Base-by-base conservation (phyloP, 1,284 basidiomycete genomes). In the Pseudozyma hubeiensis region DNA sequence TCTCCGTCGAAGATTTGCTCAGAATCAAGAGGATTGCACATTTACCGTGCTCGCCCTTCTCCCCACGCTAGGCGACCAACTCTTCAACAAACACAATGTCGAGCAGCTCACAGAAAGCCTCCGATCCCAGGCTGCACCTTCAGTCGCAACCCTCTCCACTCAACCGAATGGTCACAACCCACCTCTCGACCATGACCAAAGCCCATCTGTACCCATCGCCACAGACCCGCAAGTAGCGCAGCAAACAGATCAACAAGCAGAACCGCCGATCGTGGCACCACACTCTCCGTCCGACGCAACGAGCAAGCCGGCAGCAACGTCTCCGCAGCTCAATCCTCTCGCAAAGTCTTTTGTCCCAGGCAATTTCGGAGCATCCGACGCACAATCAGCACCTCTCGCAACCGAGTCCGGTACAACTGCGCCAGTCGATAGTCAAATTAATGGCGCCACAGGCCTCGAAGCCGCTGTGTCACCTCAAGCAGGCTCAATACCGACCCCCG, bases 31-130 rank as follows among this genome's bases (percentile, higher is more conserved):
- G 68, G 91, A 95, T 82, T 89, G 90, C 48, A 89, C 90, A 11
- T 96, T 91, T 81, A 94, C 92, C 1, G 87, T 93, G 41, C 89
- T 93, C 82, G 90, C 92, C 0, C 88, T 94, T 35, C 86, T 95
- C 9, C 91, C 92, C 0, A 91, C 91, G 0, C 87, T 96, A 10
- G 89, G 90, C 1, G 87, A 89, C 16, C 90, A 92, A 74, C 88
- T 96, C 13, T 86, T 93, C 16, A 85, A 88, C 31, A 89, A 89
- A 48, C 91, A 94, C 89, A 90, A 96, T 78, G 91, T 96, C 19
- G 94, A 96, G 77, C 86, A 87, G 1, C 86, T 94, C 13, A 94
- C 91, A 0, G 85, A 88, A 29, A 90, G 92, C 78, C 87, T 95
- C 10, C 90, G 69, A 14, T 56, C 64, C 8, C 70, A 64, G 48